Percentiles rank a stretch among this genome's conserved stretches.
Conservation (phyloP, 2,329 filamentous ascomycete species). For the Malbranchea cinnamomea region DNA sequence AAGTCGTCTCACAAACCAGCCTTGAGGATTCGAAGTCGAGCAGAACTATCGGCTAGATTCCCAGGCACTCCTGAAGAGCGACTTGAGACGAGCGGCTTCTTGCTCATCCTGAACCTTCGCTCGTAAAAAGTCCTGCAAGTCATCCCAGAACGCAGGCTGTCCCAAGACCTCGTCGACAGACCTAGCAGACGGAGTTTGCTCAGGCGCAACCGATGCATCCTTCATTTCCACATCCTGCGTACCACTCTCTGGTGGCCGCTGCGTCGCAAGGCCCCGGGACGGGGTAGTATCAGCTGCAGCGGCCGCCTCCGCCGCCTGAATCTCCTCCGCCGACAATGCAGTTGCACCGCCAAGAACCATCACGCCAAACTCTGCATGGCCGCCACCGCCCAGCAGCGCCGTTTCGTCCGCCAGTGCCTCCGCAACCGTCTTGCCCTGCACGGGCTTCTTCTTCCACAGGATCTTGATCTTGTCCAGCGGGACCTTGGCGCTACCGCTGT, state of each 20-base stretch:
- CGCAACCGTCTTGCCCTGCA: constrained; percentile 60
- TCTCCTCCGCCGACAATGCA: constrained; percentile 16
- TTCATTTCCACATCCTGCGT: constrained; percentile 16
- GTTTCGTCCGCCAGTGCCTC: constrained; percentile 51
- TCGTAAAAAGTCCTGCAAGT: constrained; percentile 65
- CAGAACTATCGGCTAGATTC: constrained; percentile 18
- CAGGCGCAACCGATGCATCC: constrained; percentile 9
- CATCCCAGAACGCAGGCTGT: constrained; percentile 69
- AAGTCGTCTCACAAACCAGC: too few relatives aligned
- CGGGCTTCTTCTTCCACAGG: constrained; percentile 74
- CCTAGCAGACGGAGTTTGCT: constrained; percentile 20
- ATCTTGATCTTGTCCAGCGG: constrained; percentile 66
- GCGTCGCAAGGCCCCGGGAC: background rate
- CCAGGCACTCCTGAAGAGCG: constrained; percentile 59
- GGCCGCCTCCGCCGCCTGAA: constrained; percentile 18
- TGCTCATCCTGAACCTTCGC: constrained; percentile 60
- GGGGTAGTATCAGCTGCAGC: constrained; percentile 10
- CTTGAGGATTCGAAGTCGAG: too few relatives aligned
- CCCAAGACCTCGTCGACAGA: constrained; percentile 39
- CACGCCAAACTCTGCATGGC: constrained; percentile 58
- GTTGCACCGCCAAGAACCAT: constrained; percentile 71
- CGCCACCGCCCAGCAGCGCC: constrained; percentile 24
- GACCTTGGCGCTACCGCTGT: constrained; percentile 31
- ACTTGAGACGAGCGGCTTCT: constrained; percentile 49
- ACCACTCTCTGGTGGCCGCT: constrained; percentile 16